A percentile compares a stretch with the other conserved stretches of the same genome.
phyloP scores from a whole-genome alignment of 139 green algal species.

The Chlorella vulgaris region DNA sequence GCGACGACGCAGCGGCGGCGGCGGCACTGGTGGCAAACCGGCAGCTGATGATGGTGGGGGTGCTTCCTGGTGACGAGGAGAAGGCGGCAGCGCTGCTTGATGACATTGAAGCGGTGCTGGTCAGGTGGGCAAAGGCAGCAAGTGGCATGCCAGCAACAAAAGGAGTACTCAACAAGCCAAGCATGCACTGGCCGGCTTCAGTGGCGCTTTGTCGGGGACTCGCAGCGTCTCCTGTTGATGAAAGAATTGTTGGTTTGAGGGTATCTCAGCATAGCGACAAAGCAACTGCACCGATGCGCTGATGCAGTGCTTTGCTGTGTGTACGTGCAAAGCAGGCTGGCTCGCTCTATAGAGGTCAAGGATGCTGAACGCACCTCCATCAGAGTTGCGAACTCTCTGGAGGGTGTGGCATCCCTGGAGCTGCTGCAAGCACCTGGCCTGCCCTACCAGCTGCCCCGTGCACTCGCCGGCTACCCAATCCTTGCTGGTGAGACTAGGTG shows the following conservation, averaged over 20 bases:
- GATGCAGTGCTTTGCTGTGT: no score
- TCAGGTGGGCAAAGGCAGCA: conserved; percentile 13
- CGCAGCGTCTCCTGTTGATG: no score
- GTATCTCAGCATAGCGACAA: no score
- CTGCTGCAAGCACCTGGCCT: conserved; percentile 80
- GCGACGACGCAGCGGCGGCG: conserved; percentile 46
- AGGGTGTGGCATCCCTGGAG: conserved; percentile 71
- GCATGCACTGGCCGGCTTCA: no score
- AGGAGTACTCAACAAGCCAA: no score
- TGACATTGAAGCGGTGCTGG: conserved; percentile 39
- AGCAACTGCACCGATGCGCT: no score
- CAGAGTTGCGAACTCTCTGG: conserved; percentile 57
- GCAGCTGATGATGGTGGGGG: conserved; percentile 46
- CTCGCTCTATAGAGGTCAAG: conserved; percentile 38
- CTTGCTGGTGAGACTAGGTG: conserved; percentile 51
- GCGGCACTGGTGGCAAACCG: conserved; percentile 25
- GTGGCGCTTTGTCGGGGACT: no score
- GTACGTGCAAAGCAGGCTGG: no score
- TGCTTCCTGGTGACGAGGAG: conserved; percentile 28
- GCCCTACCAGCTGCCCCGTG: conserved; percentile 59
- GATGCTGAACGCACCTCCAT: conserved; percentile 51
- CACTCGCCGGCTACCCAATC: conserved; percentile 54
- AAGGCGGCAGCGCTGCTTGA: conserved; percentile 25
- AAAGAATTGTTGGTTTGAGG: no score
- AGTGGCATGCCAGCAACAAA: no score